A percentile compares a stretch with the other conserved stretches of the same genome.
Conservation (phyloP, 495 filamentous ascomycete species). For the Tuber indicum region DNA sequence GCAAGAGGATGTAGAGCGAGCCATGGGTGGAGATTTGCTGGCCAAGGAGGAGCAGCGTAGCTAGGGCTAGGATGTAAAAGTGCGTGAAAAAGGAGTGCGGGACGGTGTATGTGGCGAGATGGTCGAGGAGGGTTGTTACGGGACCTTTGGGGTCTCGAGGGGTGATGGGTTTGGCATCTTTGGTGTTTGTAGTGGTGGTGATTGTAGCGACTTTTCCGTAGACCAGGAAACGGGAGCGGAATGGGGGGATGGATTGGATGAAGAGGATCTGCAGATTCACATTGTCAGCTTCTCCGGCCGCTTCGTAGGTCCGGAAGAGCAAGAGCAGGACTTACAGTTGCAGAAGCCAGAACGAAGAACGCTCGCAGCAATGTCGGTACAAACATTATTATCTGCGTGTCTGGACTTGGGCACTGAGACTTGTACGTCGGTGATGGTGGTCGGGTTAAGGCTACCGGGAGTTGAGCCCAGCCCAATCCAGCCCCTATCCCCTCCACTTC, state of each 20-base stretch:
- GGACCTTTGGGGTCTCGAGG: conserved; percentile 36
- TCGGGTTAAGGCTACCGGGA: not conserved
- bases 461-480: not conserved
- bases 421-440: not conserved
- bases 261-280: conserved; percentile 22
- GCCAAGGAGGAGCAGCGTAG: conserved; percentile 70
- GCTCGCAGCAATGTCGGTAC: not conserved
- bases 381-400: not conserved
- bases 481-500: not conserved
- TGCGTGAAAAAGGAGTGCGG: conserved; percentile 83
- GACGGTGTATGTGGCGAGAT: conserved; percentile 53
- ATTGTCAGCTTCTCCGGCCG: not conserved
- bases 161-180: conserved; percentile 17
- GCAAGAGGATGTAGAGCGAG: conserved; percentile 46
- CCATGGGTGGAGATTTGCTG: conserved; percentile 59
- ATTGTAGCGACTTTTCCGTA: conserved; percentile 35
- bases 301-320: not conserved
- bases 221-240: conserved; percentile 31
- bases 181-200: conserved; percentile 10
- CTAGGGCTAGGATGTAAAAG: conserved; percentile 71
- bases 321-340: not conserved
- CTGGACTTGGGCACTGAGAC: not conserved
- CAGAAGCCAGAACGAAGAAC: not conserved
- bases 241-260: conserved; percentile 17
- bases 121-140: conserved; percentile 51